phyloP scores from a whole-genome alignment of 2,329 filamentous ascomycete genomes.

The Penicillium sp. region DNA sequence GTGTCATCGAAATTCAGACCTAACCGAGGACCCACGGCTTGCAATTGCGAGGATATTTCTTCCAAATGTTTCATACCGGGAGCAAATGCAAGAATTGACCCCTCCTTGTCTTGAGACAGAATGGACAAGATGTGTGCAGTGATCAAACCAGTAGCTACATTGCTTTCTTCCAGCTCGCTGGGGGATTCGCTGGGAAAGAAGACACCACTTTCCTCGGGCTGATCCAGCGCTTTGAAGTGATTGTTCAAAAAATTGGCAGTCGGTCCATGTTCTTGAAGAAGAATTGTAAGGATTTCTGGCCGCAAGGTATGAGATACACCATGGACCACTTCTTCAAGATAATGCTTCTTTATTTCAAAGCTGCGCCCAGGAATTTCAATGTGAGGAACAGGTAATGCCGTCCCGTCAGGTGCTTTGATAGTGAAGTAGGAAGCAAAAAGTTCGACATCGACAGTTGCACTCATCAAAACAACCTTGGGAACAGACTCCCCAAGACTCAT shows the following conservation, averaged over 20 bases:
- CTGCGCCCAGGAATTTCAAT: slow-evolving; percentile 48
- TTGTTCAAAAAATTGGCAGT: slow-evolving; percentile 11
- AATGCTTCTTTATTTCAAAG: slow-evolving; percentile 46
- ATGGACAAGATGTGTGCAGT: slow-evolving; percentile 50
- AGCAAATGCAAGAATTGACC: slow-evolving; percentile 53
- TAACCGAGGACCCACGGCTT: slow-evolving; percentile 20
- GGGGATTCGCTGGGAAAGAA: background rate
- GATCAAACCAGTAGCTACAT: slow-evolving; percentile 44
- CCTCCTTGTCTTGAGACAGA: slow-evolving; percentile 42
- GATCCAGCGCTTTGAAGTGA: slow-evolving; percentile 4
- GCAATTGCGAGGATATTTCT: slow-evolving; percentile 33
- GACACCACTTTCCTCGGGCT: slow-evolving; percentile 11
- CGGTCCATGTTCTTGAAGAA: slow-evolving; percentile 11
- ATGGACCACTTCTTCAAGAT: slow-evolving; percentile 43
- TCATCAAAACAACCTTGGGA: slow-evolving; percentile 53
- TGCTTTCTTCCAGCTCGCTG: background rate
- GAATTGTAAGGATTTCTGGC: slow-evolving; percentile 13
- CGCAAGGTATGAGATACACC: slow-evolving; percentile 29
- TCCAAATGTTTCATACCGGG: slow-evolving; percentile 47
- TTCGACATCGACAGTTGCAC: slow-evolving; percentile 49
- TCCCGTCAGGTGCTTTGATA: slow-evolving; percentile 30
- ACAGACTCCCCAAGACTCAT: slow-evolving; percentile 30
- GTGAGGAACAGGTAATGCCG: slow-evolving; percentile 38
- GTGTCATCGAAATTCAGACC: slow-evolving; percentile 45
- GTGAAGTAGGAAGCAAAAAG: slow-evolving; percentile 50